These are phyloP conservation scores for Xylaria sp. DNA, from an alignment of 2,329 filamentous ascomycete genomes.

Conservation along the genomic window DNA sequence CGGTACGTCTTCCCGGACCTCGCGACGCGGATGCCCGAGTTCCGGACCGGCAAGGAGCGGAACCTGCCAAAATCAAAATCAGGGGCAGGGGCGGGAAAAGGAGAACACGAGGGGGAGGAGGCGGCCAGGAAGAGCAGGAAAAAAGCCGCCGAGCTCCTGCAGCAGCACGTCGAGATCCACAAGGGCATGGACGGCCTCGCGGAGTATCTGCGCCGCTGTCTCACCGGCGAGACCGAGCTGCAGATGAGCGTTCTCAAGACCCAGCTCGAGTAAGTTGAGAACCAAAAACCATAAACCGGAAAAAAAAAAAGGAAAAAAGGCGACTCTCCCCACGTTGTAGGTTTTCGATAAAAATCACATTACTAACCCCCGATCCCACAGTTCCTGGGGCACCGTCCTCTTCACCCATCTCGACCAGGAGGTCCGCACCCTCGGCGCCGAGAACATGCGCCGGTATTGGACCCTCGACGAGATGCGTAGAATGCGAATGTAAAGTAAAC, in stretches of 20 bases:
- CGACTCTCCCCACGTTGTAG: background rate
- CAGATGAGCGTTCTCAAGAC: slow-evolving; percentile 65
- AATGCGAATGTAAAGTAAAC: slow-evolving; percentile 68
- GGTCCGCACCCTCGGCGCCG: slow-evolving; percentile 76
- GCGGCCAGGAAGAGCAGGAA: slow-evolving; percentile 32
- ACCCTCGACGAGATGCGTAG: slow-evolving; percentile 72
- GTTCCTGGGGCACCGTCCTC: slow-evolving; percentile 73
- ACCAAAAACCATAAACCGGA: too few species aligned
- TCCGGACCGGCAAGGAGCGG: slow-evolving; percentile 49
- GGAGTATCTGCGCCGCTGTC: slow-evolving; percentile 68
- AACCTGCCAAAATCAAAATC: background rate
- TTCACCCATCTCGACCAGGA: slow-evolving; percentile 87
- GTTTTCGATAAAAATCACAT: background rate
- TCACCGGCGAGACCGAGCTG: slow-evolving; percentile 65
- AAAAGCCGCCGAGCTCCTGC: slow-evolving; percentile 66
- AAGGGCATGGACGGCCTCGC: slow-evolving; percentile 71
- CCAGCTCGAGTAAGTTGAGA: slow-evolving; percentile 30
- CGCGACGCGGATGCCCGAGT: slow-evolving; percentile 79
- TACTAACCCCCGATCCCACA: background rate
- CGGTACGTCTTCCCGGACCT: slow-evolving; percentile 79
- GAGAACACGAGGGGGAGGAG: background rate
- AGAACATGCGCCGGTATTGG: slow-evolving; percentile 90
- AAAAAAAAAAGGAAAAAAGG: too few species aligned
- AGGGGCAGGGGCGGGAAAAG: slow-evolving; percentile 18
- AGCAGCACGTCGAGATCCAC: slow-evolving; percentile 82